Evolutionary conservation across 139 green algal species (phyloP).

Genomic region (Yamagishiella unicocca): DNA sequence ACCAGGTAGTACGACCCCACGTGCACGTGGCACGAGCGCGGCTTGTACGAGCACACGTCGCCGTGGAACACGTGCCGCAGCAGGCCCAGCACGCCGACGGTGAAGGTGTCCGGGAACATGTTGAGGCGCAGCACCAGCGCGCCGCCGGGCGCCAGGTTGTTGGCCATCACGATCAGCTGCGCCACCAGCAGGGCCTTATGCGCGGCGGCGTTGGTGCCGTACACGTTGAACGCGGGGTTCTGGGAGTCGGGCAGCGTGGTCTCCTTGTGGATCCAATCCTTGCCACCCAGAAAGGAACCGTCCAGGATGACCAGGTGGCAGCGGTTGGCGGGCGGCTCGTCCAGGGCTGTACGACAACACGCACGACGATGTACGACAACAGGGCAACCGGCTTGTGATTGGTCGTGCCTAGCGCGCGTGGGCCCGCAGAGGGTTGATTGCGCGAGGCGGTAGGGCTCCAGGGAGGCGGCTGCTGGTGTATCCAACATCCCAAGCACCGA

Average conservation of each 20-base stretch:
- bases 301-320: conserved; percentile 55
- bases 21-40: conserved; percentile 52
- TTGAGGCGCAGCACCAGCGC: conserved; percentile 54
- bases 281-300: conserved; percentile 52
- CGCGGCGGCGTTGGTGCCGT: conserved; percentile 21
- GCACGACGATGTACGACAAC: no score
- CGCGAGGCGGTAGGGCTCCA: no score
- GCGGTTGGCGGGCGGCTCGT: neutral
- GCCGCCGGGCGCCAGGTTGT: conserved; percentile 51
- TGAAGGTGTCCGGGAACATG: conserved; percentile 48
- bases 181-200: conserved; percentile 57
- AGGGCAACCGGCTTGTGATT: no score
- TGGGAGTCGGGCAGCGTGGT: conserved; percentile 26
- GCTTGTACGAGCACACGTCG: conserved; percentile 54
- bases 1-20: conserved; percentile 55
- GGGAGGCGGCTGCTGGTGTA: no score
- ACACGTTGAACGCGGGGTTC: conserved; percentile 51
- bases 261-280: conserved; percentile 56
- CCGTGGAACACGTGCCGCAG: conserved; percentile 53
- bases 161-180: conserved; percentile 58
- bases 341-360: neutral
- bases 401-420: no score
- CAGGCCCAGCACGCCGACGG: conserved; percentile 51
- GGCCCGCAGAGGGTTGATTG: no score
- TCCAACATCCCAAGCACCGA: no score